phyloP scores from a whole-genome alignment of 2,329 filamentous ascomycete species.

The Monosporascus sp. region DNA sequence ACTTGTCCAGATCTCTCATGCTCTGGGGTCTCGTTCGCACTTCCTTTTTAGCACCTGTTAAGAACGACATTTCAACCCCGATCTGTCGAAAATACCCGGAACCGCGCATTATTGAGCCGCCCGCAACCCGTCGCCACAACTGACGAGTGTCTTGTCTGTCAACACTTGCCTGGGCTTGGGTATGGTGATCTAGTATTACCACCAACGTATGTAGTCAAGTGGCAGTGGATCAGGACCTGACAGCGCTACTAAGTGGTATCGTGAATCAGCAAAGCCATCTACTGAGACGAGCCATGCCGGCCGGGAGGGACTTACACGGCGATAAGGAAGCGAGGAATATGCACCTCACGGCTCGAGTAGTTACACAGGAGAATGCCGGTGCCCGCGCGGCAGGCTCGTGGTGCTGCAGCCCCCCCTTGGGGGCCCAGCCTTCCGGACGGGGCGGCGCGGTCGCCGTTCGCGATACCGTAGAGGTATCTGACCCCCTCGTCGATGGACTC shows the following conservation, averaged over 20 bases:
- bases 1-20: no score
- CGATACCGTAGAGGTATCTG: slow-evolving; percentile 11
- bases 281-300: neutral
- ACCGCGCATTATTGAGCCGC: neutral
- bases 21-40: no score
- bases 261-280: neutral
- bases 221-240: slow-evolving; percentile 13
- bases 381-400: slow-evolving; percentile 6
- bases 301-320: slow-evolving; percentile 5
- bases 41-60: slow-evolving; percentile 4
- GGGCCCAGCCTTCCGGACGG: slow-evolving; percentile 6
- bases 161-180: slow-evolving; percentile 10
- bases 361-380: slow-evolving; percentile 11
- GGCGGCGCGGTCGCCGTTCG: slow-evolving; percentile 8
- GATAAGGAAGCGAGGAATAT: slow-evolving; percentile 4
- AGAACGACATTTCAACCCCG: slow-evolving; percentile 11
- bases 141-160: neutral
- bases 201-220: slow-evolving; percentile 7
- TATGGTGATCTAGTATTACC: slow-evolving; percentile 7
- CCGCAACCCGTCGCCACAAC: neutral
- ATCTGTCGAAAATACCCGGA: slow-evolving; percentile 9
- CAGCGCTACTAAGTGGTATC: slow-evolving; percentile 5
- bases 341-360: slow-evolving; percentile 2
- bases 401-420: no score
- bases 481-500: slow-evolving; percentile 7